Conservation (phyloP, 1,139 yeast species). For the Protomyces inouyei region DNA sequence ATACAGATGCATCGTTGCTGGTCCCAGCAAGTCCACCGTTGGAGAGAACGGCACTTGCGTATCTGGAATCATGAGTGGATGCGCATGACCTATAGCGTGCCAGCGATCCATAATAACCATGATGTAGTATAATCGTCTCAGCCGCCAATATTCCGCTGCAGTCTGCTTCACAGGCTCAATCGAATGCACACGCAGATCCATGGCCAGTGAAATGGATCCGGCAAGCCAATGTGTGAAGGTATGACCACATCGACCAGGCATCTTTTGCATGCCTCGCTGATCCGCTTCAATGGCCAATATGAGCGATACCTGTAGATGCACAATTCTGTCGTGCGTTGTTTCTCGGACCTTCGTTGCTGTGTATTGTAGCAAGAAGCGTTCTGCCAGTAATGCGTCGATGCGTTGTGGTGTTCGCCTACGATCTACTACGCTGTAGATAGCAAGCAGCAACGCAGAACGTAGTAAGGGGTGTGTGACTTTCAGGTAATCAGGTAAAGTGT, state of each 20-base stretch:
- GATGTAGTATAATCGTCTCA: slow-evolving; percentile 38
- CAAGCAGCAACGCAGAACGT: slow-evolving; percentile 19
- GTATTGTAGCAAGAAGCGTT: slow-evolving; percentile 14
- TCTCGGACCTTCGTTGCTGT: background rate
- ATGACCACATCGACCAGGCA: background rate
- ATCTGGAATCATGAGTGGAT: slow-evolving; percentile 32
- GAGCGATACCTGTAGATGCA: slow-evolving; percentile 15
- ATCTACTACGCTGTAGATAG: slow-evolving; percentile 14
- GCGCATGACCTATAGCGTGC: slow-evolving; percentile 32
- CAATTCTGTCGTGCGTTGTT: background rate
- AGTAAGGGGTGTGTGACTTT: slow-evolving; percentile 1
- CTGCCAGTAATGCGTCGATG: slow-evolving; percentile 17
- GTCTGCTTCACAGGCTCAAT: slow-evolving; percentile 3
- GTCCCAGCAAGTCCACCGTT: slow-evolving; percentile 23
- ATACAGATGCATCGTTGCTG: background rate
- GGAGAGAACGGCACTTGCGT: slow-evolving; percentile 27
- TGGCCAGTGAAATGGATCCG: background rate
- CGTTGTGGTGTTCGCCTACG: slow-evolving; percentile 8
- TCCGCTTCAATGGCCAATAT: slow-evolving; percentile 41
- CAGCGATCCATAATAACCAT: slow-evolving; percentile 38
- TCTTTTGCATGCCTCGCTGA: slow-evolving; percentile 33
- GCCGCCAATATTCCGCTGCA: background rate
- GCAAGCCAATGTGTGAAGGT: background rate
- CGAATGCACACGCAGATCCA: background rate
- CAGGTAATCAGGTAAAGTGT: background rate